Base-by-base conservation (phyloP, 2,329 filamentous ascomycete genomes). In the Myotisia sp. region DNA sequence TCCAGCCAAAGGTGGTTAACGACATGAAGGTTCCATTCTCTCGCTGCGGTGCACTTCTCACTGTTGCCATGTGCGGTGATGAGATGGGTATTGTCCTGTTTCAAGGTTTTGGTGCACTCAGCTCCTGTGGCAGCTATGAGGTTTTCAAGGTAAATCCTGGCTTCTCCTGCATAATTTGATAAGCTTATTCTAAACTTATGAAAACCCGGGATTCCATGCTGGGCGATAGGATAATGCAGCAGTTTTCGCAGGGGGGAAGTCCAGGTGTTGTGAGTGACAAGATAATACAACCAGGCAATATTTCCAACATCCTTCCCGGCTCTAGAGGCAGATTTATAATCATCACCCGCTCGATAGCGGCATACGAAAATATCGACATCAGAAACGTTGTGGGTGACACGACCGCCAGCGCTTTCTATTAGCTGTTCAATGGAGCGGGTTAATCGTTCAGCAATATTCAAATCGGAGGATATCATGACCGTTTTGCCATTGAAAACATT, bases 1-100 rank as follows among this genome's bases (percentile, higher is more conserved):
- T 98, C 90, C 29, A 98, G 70, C 90, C 90, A 98, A 1, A 98
- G 67, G 53, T 98, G 90, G 54, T 95, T 98, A 47, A 93, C 65
- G 47, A 93, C 79, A 37, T 84, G 65, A 36, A 95, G 77, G 34
- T 79, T 79, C 90, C 90, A 98, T 58, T 95, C 90, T 41, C 74
- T 72, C 0, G 90, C 90, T 1, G 90, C 90, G 23, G 79, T 76
- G 54, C 82, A 94, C 58, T 98, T 98, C 52, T 95, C 90, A 50
- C 87, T 92, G 37, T 75, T 74, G 38, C 78, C 75, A 47, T 92
- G 80, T 3, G 90, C 90, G 0, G 87, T 93, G 48, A 98, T 79
- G 1, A 98, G 71, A 59, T 98, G 90, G 0, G 86, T 95, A 54
- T 98, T 95, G 42, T 94, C 85, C 44, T 80, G 74, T 55, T 84